These are phyloP conservation scores for Persicaria tinctoria DNA, from an alignment of 148 eudicot species.

Conservation along the genomic window DNA sequence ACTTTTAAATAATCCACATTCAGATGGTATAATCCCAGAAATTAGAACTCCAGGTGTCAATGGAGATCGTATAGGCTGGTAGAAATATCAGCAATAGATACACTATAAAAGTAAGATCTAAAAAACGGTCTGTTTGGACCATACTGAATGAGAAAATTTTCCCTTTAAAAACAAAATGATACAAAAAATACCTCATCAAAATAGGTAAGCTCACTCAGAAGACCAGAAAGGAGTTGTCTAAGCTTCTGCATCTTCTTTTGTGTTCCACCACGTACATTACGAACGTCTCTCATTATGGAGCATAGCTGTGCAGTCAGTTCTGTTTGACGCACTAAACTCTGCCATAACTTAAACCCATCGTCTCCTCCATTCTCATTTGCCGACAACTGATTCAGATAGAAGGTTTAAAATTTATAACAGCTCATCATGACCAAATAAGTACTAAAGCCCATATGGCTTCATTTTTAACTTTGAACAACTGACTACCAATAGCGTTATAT, in stretches of 20 bases:
- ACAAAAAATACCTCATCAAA: slow-evolving; percentile 73
- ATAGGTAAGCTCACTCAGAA: slow-evolving; percentile 90
- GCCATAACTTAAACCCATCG: slow-evolving; percentile 91
- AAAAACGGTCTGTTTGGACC: background rate
- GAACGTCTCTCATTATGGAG: slow-evolving; percentile 83
- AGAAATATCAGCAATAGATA: background rate
- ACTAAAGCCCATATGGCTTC: background rate
- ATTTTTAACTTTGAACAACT: background rate
- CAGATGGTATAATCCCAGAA: slow-evolving; percentile 84
- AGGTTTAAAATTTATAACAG: background rate
- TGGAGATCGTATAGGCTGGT: slow-evolving; percentile 92
- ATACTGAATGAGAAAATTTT: background rate
- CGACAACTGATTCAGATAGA: slow-evolving; percentile 42
- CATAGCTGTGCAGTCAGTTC: slow-evolving; percentile 96
- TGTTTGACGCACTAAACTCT: slow-evolving; percentile 94
- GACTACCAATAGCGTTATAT: background rate
- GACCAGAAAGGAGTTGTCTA: slow-evolving; percentile 91
- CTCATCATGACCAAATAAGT: background rate
- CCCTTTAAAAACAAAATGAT: background rate
- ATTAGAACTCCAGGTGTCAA: slow-evolving; percentile 77
- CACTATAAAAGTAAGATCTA: background rate
- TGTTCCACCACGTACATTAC: slow-evolving; percentile 85
- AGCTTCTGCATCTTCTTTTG: slow-evolving; percentile 97
- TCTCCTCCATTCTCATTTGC: slow-evolving; percentile 55
- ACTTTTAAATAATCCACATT: slow-evolving; percentile 88